phyloP scores from a whole-genome alignment of 2,329 filamentous ascomycete species.

The Talaromyces sp. region DNA sequence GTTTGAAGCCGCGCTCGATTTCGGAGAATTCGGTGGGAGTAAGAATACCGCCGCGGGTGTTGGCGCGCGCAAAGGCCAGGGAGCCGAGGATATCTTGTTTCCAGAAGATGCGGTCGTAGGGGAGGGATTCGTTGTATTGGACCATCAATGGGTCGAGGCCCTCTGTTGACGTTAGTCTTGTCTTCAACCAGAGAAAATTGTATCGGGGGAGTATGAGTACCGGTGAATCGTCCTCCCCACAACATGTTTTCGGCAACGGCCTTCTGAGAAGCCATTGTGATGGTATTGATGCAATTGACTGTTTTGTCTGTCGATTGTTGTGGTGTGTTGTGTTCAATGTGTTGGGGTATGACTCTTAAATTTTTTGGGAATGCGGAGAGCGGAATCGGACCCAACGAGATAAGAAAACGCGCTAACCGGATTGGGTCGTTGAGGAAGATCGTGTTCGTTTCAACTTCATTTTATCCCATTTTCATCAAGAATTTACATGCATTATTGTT shows the following conservation, averaged over 20 bases:
- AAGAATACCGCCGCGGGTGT: constrained; percentile 72
- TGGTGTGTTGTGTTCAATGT: neutral
- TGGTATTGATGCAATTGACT: constrained; percentile 9
- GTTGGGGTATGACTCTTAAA: constrained; percentile 14
- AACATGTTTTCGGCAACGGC: constrained; percentile 53
- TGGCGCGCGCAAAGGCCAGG: constrained; percentile 79
- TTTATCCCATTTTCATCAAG: neutral
- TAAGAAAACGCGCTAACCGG: constrained; percentile 11
- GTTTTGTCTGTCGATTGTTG: neutral
- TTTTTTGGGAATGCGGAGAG: constrained; percentile 15
- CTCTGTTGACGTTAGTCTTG: constrained; percentile 43
- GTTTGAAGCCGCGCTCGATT: constrained; percentile 69
- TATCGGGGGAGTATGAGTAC: constrained; percentile 29
- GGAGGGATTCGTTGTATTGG: constrained; percentile 78
- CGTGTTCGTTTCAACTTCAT: too few species aligned
- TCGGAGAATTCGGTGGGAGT: constrained; percentile 68
- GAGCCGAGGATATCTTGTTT: constrained; percentile 76
- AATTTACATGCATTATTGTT: neutral
- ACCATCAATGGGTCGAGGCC: constrained; percentile 83
- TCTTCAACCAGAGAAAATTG: neutral
- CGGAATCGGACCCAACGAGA: constrained; percentile 13
- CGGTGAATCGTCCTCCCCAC: constrained; percentile 63
- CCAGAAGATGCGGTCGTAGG: constrained; percentile 75
- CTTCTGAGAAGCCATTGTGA: constrained; percentile 39
- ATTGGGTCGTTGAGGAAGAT: neutral